phyloP scores from a whole-genome alignment of 2,329 filamentous ascomycete species.

The Elsinoe necatrix region DNA sequence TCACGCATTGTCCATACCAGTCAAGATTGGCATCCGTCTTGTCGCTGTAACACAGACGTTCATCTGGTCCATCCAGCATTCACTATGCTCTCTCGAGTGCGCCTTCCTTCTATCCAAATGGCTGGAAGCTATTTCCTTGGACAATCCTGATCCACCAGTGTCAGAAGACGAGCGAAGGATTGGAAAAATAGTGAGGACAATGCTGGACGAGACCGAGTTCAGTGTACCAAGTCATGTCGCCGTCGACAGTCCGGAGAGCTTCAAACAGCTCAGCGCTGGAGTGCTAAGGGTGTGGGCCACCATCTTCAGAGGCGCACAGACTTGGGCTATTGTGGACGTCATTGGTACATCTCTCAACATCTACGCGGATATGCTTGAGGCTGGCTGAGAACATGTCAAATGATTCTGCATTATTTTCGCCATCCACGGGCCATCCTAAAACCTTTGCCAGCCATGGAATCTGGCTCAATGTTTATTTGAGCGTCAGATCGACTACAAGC shows the following conservation, averaged over 20 bases:
- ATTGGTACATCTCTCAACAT: constrained; percentile 36
- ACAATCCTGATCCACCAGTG: constrained; percentile 28
- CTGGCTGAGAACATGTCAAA: constrained; percentile 25
- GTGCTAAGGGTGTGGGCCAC: constrained; percentile 37
- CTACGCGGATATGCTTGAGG: constrained; percentile 34
- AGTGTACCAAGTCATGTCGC: constrained; percentile 21
- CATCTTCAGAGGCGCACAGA: constrained; percentile 36
- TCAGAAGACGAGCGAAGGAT: constrained; percentile 34
- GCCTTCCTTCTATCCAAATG: constrained; percentile 48
- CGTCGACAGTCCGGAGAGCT: constrained; percentile 24
- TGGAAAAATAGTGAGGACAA: constrained; percentile 30
- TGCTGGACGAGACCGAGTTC: constrained; percentile 37
- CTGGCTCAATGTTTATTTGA: no score
- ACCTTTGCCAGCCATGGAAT: background rate
- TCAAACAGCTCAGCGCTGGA: constrained; percentile 32
- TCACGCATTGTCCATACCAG: constrained; percentile 49
- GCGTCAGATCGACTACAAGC: constrained; percentile 34
- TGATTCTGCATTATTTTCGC: background rate
- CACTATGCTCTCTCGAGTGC: constrained; percentile 47
- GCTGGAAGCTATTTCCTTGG: constrained; percentile 34
- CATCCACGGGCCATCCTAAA: no score
- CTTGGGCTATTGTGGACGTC: constrained; percentile 37
- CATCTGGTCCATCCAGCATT: constrained; percentile 51
- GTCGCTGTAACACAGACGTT: constrained; percentile 49
- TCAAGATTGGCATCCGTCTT: constrained; percentile 46